Percentiles rank a stretch among this genome's conserved stretches.
phyloP scores from a whole-genome alignment of 2,329 filamentous ascomycete species.

The Samsoniella hepiali region DNA sequence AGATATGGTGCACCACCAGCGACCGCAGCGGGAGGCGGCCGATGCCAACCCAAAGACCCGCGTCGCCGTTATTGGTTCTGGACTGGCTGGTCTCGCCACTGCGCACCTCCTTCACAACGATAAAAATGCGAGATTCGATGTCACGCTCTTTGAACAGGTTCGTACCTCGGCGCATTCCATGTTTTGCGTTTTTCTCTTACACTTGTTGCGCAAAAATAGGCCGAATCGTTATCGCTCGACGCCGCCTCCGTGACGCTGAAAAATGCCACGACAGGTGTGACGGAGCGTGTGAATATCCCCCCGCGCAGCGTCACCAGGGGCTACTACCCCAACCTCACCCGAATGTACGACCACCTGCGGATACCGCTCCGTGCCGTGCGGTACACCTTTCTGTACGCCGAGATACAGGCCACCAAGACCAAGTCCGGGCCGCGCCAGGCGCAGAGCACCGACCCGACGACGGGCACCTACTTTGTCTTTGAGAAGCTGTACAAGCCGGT shows the following conservation, averaged over 20 bases:
- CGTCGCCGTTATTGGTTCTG: slow-evolving; percentile 38
- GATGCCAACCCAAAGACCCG: not conserved
- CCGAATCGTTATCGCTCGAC: slow-evolving; percentile 35
- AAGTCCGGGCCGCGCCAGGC: slow-evolving; percentile 19
- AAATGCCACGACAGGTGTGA: slow-evolving; percentile 28
- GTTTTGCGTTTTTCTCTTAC: not conserved
- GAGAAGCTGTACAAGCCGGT: not conserved
- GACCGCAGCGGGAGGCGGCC: not conserved
- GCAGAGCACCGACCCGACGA: slow-evolving; percentile 4
- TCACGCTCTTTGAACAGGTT: slow-evolving; percentile 38
- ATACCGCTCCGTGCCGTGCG: slow-evolving; percentile 47
- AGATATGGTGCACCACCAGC: not conserved
- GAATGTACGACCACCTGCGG: slow-evolving; percentile 54
- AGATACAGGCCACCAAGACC: slow-evolving; percentile 10
- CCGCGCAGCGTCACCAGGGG: slow-evolving; percentile 37
- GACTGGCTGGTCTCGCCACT: slow-evolving; percentile 36
- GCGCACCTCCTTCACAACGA: slow-evolving; percentile 36
- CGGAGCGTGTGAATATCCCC: slow-evolving; percentile 39
- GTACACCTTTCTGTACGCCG: slow-evolving; percentile 52
- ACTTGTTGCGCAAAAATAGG: slow-evolving; percentile 24
- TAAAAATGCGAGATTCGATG: slow-evolving; percentile 27
- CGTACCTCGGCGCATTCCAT: not conserved
- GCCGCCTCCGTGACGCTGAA: slow-evolving; percentile 37
- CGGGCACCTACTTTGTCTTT: slow-evolving; percentile 44
- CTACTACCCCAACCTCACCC: slow-evolving; percentile 53